A percentile compares a stretch with the other conserved stretches of the same genome.
Evolutionary conservation across 306 rosid species (phyloP).

Genomic region (Prunus armeniaca): DNA sequence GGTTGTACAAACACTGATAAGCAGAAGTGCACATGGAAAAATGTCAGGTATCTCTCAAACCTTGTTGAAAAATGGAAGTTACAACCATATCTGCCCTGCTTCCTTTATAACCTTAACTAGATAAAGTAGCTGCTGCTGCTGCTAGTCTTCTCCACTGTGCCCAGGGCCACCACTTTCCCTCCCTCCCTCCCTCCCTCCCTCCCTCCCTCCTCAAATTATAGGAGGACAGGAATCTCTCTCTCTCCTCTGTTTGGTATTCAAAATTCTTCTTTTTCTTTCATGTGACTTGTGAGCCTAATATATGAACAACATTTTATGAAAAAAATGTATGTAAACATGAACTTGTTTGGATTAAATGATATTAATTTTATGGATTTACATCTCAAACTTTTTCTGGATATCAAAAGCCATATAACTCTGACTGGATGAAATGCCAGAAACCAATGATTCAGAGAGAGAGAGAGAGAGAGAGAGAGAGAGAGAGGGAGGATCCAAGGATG

Average conservation of each 20-base stretch:
- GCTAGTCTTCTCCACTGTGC: neutral
- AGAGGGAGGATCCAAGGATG: neutral
- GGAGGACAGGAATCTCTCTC: conserved; percentile 16
- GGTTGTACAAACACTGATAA: neutral
- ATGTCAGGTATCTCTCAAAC: conserved; percentile 19
- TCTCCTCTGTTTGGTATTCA: neutral
- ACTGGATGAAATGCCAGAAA: neutral
- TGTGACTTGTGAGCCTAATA: too few species aligned
- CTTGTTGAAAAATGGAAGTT: conserved; percentile 26
- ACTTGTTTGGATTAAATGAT: too few species aligned
- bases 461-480: neutral
- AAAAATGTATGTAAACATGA: too few species aligned
- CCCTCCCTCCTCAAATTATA: neutral
- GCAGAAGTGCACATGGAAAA: conserved; percentile 9
- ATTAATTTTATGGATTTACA: neutral
- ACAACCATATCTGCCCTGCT: conserved; percentile 5
- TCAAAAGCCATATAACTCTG: neutral
- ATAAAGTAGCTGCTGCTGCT: neutral
- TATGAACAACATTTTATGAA: too few species aligned
- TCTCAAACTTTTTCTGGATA: neutral
- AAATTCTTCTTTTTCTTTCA: too few species aligned
- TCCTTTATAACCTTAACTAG: conserved; percentile 26
- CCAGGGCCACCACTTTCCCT: neutral
- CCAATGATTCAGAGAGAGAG: too few species aligned
- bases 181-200: too few species aligned